Evolutionary conservation across 1,284 basidiomycete genomes (phyloP).

Genomic region (Caloboletus inedulis): DNA sequence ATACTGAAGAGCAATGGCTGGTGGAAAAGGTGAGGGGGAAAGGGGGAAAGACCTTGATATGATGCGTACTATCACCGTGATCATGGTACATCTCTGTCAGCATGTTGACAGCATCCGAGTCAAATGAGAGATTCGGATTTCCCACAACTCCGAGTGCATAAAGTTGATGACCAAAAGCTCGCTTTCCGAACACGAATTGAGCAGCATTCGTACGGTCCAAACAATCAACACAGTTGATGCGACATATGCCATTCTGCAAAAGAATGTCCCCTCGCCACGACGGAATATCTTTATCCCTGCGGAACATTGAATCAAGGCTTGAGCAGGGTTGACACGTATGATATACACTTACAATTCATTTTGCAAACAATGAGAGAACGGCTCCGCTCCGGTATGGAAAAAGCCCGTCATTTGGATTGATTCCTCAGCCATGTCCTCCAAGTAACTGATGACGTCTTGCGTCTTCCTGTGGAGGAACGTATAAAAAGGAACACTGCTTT

Average conservation of each 20-base stretch:
- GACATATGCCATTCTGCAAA: slow-evolving; percentile 88
- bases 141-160: slow-evolving; percentile 90
- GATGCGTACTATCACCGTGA: slow-evolving; percentile 81
- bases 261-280: slow-evolving; percentile 67
- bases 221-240: slow-evolving; percentile 95
- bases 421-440: slow-evolving; percentile 96
- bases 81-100: slow-evolving; percentile 99
- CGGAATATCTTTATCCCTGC: slow-evolving; percentile 16
- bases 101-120: slow-evolving; percentile 96
- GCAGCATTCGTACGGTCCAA: slow-evolving; percentile 97
- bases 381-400: slow-evolving; percentile 87
- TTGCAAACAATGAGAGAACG: slow-evolving; percentile 64
- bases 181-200: slow-evolving; percentile 97
- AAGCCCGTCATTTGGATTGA: slow-evolving; percentile 89
- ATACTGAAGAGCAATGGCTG: slow-evolving; percentile 94
- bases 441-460: slow-evolving; percentile 92
- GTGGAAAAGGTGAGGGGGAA: slow-evolving; percentile 1
- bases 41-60: not conserved
- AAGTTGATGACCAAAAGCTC: slow-evolving; percentile 92
- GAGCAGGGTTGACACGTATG: not conserved
- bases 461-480: slow-evolving; percentile 62
- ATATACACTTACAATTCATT: slow-evolving; percentile 39
- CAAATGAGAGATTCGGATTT: slow-evolving; percentile 83
- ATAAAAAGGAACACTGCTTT: not conserved
- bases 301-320: not conserved